A percentile compares a stretch with the other conserved stretches of the same genome.
phyloP scores from a whole-genome alignment of 163 green algal genomes.

The Scenedesmus sp. region DNA sequence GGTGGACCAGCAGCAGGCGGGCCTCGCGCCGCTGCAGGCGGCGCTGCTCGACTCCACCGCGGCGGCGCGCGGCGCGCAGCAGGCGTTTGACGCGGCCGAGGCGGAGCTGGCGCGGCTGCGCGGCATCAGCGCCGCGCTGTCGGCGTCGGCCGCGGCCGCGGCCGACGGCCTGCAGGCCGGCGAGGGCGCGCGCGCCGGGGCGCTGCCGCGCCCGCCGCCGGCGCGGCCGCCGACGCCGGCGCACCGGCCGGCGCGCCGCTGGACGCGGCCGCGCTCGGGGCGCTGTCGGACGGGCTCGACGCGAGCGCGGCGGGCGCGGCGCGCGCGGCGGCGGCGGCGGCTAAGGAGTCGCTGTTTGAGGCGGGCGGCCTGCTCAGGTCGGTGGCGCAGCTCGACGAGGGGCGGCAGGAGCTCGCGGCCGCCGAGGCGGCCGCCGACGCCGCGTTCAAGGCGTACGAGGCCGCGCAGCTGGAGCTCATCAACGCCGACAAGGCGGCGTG shows the following conservation, averaged over 20 bases:
- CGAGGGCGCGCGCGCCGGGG: no score
- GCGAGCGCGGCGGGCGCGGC: background rate
- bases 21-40: slow-evolving; percentile 7
- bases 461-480: slow-evolving; percentile 17
- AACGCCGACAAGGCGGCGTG: slow-evolving; percentile 11
- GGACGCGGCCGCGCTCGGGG: no score
- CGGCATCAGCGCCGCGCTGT: no score
- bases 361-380: slow-evolving; percentile 5
- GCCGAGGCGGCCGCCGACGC: slow-evolving; percentile 23
- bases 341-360: slow-evolving; percentile 11
- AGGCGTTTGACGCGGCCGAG: background rate
- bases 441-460: slow-evolving; percentile 38
- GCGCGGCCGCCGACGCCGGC: no score
- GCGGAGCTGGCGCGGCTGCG: no score
- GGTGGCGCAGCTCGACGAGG: background rate
- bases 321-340: background rate
- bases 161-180: no score
- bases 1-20: background rate
- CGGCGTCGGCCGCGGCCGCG: no score
- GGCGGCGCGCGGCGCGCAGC: slow-evolving; percentile 11
- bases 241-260: no score
- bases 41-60: slow-evolving; percentile 2
- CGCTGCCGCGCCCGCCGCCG: no score
- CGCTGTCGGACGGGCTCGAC: background rate
- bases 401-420: slow-evolving; percentile 14